These are phyloP conservation scores for Dillenia turbinata DNA, from an alignment of 164 flowering plant species.

Conservation along the genomic window DNA sequence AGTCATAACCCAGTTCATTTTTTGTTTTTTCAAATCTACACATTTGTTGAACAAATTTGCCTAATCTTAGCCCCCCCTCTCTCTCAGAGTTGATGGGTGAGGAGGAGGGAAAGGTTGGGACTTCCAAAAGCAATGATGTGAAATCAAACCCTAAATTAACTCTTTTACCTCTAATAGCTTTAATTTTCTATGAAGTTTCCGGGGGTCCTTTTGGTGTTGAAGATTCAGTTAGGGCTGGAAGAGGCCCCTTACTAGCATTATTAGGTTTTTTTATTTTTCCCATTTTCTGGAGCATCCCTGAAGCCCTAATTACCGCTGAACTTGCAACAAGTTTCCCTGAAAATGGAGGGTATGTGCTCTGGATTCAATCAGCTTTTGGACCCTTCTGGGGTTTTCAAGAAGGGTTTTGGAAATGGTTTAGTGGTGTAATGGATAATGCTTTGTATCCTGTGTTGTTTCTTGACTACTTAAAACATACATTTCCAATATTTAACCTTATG, in stretches of 20 bases:
- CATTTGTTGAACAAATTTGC: no score
- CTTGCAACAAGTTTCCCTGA: constrained; percentile 78
- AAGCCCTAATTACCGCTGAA: constrained; percentile 85
- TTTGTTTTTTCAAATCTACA: no score
- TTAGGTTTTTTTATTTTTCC: constrained; percentile 84
- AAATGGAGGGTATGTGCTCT: constrained; percentile 86
- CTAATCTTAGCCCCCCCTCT: no score
- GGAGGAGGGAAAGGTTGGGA: constrained; percentile 31
- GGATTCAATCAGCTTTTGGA: constrained; percentile 88
- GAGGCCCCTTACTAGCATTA: constrained; percentile 74
- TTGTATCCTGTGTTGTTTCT: constrained; percentile 81
- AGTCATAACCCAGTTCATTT: no score
- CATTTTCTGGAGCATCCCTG: constrained; percentile 86
- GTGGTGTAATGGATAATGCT: constrained; percentile 94
- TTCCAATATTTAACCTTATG: constrained; percentile 48
- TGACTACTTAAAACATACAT: constrained; percentile 76
- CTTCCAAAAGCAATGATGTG: constrained; percentile 11
- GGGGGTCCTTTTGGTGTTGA: constrained; percentile 96
- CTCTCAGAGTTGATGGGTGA: constrained; percentile 28
- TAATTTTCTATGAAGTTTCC: constrained; percentile 89
- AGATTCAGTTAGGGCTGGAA: constrained; percentile 78
- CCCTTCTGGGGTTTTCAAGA: constrained; percentile 97
- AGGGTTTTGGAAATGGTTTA: constrained; percentile 91
- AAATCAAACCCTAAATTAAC: constrained; percentile 53
- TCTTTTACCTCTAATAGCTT: constrained; percentile 66